Percentiles rank a stretch among this genome's conserved stretches.
phyloP scores from a whole-genome alignment of 2,329 filamentous ascomycete species.

The Diaporthe amygdali region DNA sequence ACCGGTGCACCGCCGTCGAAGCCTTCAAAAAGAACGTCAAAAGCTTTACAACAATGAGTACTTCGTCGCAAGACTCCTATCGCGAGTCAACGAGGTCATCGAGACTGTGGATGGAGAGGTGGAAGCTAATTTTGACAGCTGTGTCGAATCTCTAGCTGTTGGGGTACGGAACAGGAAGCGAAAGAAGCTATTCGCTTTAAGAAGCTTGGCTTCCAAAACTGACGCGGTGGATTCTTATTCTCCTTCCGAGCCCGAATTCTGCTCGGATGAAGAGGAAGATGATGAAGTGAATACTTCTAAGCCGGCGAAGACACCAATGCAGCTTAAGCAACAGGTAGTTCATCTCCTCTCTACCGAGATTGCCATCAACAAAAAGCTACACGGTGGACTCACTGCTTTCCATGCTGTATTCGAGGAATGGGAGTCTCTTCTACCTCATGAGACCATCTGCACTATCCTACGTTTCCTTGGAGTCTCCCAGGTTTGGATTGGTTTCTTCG shows the following conservation, averaged over 20 bases:
- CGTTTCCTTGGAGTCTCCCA: slow-evolving; percentile 63
- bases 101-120: slow-evolving; percentile 41
- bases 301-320: slow-evolving; percentile 39
- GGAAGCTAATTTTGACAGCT: slow-evolving; percentile 43
- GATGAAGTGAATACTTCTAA: slow-evolving; percentile 23
- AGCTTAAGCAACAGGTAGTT: slow-evolving; percentile 53
- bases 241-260: slow-evolving; percentile 25
- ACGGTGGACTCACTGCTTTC: slow-evolving; percentile 51
- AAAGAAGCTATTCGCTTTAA: slow-evolving; percentile 29
- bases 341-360: slow-evolving; percentile 54
- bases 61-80: slow-evolving; percentile 51
- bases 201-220: slow-evolving; percentile 42
- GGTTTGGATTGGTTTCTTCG: slow-evolving; percentile 64
- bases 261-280: slow-evolving; percentile 28
- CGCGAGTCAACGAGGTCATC: slow-evolving; percentile 32
- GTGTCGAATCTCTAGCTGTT: too few relatives aligned
- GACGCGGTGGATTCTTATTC: slow-evolving; percentile 29
- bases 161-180: not conserved
- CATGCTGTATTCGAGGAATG: slow-evolving; percentile 53
- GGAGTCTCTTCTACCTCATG: slow-evolving; percentile 54
- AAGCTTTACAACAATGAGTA: slow-evolving; percentile 43
- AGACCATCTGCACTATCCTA: slow-evolving; percentile 62
- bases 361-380: slow-evolving; percentile 47
- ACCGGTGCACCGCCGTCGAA: not conserved
- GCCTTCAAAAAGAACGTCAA: slow-evolving; percentile 38